Conservation (phyloP, 352 stramenopile species). For the Pythium biforme region DNA sequence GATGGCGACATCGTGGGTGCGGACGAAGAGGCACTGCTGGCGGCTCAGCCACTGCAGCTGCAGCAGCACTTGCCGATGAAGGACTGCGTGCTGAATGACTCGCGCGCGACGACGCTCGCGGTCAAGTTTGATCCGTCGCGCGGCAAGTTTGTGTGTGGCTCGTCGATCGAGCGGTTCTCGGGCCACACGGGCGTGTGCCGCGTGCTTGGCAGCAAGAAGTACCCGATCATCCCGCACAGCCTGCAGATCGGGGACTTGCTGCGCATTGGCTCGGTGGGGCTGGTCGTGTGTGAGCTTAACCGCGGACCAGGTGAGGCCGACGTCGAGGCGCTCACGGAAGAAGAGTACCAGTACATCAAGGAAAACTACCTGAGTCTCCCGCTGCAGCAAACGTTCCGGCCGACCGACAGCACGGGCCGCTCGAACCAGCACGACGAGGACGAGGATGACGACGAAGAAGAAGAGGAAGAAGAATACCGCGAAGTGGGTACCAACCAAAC, state of each 20-base stretch:
- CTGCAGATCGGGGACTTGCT: constrained; percentile 83
- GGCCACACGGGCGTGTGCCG: constrained; percentile 89
- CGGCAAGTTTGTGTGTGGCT: constrained; percentile 80
- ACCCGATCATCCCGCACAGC: constrained; percentile 70
- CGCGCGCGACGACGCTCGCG: constrained; percentile 69
- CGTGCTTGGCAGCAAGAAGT: constrained; percentile 88
- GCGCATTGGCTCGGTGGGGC: constrained; percentile 87
- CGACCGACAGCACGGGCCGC: constrained; percentile 34
- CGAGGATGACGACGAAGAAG: constrained; percentile 34
- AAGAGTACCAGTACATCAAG: constrained; percentile 87
- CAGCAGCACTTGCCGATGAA: constrained; percentile 51
- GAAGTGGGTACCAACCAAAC: constrained; percentile 29
- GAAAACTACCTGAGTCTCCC: constrained; percentile 85
- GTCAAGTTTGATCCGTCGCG: constrained; percentile 67
- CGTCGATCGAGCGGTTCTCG: constrained; percentile 89
- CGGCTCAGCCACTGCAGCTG: no score
- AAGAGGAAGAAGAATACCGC: constrained; percentile 39
- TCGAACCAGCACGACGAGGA: constrained; percentile 29
- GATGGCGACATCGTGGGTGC: no score
- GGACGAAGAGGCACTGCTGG: not conserved
- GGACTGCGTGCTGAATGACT: constrained; percentile 83
- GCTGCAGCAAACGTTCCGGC: constrained; percentile 81
- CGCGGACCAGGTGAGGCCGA: constrained; percentile 62
- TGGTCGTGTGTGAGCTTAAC: constrained; percentile 92
- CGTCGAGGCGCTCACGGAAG: constrained; percentile 72